Evolutionary conservation across 257 asterid species (phyloP).

Genomic region (Ajuga chamaepitys): DNA sequence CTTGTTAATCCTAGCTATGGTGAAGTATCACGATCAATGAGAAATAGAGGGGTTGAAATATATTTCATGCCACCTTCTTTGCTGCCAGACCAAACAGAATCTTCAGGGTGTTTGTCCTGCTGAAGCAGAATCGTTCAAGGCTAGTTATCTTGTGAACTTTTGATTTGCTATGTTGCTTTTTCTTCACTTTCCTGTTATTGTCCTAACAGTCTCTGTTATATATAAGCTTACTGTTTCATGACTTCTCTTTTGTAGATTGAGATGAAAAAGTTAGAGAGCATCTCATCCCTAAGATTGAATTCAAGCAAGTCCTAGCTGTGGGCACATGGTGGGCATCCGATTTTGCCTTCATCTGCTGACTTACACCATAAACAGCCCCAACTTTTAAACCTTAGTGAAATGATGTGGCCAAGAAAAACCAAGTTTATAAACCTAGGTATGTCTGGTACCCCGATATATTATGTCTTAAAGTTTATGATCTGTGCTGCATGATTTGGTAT

Average conservation of each 20-base stretch:
- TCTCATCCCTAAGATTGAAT: conserved; percentile 30
- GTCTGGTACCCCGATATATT: conserved; percentile 10
- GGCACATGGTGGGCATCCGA: conserved; percentile 89
- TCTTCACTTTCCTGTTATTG: background rate
- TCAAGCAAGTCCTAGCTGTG: conserved; percentile 70
- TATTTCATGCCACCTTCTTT: conserved; percentile 67
- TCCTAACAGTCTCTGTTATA: background rate
- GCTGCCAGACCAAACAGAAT: conserved; percentile 42
- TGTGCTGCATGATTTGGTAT: conserved; percentile 1
- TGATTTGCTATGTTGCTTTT: background rate
- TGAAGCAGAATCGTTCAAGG: conserved; percentile 56
- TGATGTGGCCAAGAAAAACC: conserved; percentile 54
- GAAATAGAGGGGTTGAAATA: conserved; percentile 94
- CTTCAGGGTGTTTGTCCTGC: conserved; percentile 41
- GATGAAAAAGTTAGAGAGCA: conserved; percentile 29
- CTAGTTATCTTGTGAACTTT: conserved; percentile 23
- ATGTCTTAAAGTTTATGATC: background rate
- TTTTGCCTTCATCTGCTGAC: conserved; percentile 60
- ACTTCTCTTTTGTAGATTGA: conserved; percentile 37
- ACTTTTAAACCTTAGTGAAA: conserved; percentile 44
- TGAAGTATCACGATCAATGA: conserved; percentile 97
- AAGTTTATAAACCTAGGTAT: conserved; percentile 36
- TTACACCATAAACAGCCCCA: conserved; percentile 51
- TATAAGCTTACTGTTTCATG: background rate
- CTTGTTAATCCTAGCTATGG: conserved; percentile 86